Conservation (phyloP, 352 stramenopile species). For the Pythium biforme region DNA sequence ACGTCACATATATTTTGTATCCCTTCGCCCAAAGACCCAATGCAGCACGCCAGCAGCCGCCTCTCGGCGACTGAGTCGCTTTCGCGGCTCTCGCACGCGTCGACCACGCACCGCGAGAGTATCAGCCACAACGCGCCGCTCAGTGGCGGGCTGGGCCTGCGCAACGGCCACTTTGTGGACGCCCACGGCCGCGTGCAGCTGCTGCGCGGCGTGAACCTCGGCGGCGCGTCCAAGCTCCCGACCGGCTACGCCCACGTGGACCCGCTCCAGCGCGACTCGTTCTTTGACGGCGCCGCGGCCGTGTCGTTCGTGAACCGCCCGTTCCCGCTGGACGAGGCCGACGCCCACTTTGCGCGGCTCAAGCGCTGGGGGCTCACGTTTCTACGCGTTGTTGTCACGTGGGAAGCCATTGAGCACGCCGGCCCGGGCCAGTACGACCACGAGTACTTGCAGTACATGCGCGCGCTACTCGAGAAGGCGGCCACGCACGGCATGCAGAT, state of each 20-base stretch:
- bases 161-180: slow-evolving; percentile 83
- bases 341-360: slow-evolving; percentile 76
- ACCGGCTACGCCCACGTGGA: slow-evolving; percentile 52
- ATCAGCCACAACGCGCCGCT: slow-evolving; percentile 2
- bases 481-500: slow-evolving; percentile 69
- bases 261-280: slow-evolving; percentile 26
- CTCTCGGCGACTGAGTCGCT: slow-evolving; percentile 1
- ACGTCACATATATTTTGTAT: slow-evolving; percentile 1
- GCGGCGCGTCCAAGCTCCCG: slow-evolving; percentile 87
- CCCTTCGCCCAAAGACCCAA: neutral
- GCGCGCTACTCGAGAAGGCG: slow-evolving; percentile 54
- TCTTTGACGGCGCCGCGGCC: slow-evolving; percentile 47
- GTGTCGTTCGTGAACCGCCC: slow-evolving; percentile 82
- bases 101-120: slow-evolving; percentile 12
- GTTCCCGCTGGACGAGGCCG: slow-evolving; percentile 82
- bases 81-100: slow-evolving; percentile 13
- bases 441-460: slow-evolving; percentile 84
- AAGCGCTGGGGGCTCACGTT: slow-evolving; percentile 82
- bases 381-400: slow-evolving; percentile 84
- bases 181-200: slow-evolving; percentile 65
- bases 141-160: slow-evolving; percentile 38
- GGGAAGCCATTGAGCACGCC: slow-evolving; percentile 89
- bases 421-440: slow-evolving; percentile 81
- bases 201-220: slow-evolving; percentile 87
- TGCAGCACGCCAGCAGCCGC: neutral